A percentile compares a stretch with the other conserved stretches of the same genome.
These are phyloP conservation scores for Annulohypoxylon bovei DNA, from an alignment of 495 filamentous ascomycete species.

Conservation along the genomic window DNA sequence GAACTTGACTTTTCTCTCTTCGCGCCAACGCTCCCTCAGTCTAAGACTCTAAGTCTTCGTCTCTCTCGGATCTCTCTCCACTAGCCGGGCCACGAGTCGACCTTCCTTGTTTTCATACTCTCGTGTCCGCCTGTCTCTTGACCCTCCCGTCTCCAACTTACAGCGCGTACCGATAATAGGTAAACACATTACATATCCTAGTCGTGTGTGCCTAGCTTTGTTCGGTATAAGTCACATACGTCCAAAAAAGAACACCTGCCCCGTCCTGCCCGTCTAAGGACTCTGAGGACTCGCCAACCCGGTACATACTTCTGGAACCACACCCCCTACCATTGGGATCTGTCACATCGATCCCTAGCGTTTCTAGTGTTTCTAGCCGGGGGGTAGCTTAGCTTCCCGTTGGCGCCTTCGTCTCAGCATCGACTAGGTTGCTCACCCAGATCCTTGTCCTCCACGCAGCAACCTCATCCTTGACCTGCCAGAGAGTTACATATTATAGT, in stretches of 20 bases:
- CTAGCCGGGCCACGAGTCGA: slow-evolving; percentile 15
- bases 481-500: slow-evolving; percentile 52
- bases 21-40: slow-evolving; percentile 25
- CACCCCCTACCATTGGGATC: slow-evolving; percentile 38
- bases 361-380: slow-evolving; percentile 35
- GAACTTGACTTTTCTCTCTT: slow-evolving; percentile 23
- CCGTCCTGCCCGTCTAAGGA: slow-evolving; percentile 26
- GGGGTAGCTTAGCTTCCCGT: slow-evolving; percentile 40
- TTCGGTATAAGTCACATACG: slow-evolving; percentile 26
- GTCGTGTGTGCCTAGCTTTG: slow-evolving; percentile 1
- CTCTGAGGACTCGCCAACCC: slow-evolving; percentile 12
- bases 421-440: slow-evolving; percentile 32
- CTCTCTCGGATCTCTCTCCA: slow-evolving; percentile 22
- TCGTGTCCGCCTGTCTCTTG: neutral
- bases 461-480: slow-evolving; percentile 36
- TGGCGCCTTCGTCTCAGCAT: slow-evolving; percentile 43
- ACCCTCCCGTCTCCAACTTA: slow-evolving; percentile 4
- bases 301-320: slow-evolving; percentile 30
- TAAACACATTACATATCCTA: slow-evolving; percentile 28
- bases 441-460: slow-evolving; percentile 44
- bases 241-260: slow-evolving; percentile 2
- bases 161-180: slow-evolving; percentile 34
- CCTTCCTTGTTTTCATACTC: slow-evolving; percentile 32
- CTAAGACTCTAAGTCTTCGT: slow-evolving; percentile 11
- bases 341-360: slow-evolving; percentile 38